Evolutionary conservation across 1,139 yeast species (phyloP), one percentile per base, ranked within the genome.

Genomic region (Debaryomyces robertsiae): DNA sequence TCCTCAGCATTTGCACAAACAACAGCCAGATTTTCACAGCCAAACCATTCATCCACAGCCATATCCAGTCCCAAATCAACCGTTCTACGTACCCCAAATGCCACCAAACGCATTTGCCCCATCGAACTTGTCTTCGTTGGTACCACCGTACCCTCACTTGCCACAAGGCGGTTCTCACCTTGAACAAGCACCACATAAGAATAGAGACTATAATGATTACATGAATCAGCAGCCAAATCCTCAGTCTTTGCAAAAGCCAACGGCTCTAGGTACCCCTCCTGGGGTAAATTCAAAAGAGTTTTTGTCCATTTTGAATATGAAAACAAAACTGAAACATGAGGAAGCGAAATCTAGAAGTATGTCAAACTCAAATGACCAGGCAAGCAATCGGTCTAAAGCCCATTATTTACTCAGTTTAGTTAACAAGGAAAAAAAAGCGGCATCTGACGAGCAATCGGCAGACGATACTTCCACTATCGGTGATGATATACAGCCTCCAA

Each of bases 231-330:
- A 67, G 19, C 81, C 81, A 24, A 67, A 66, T 32, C 73, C 79
- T 3, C 72, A 66, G 15, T 56, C 69, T 4, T 61, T 76, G 31
- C 66, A 67, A 34, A 75, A 68, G 49, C 75, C 77, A 2, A 56
- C 63, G 30, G 59, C 49, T n/a, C 47, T 64, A n/a, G 53, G 61
- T 38, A 61, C 61, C 46, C 58, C 67, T 4, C 61, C 64, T 22
- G 69, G 60, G 40, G 61, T 71, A 1, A 71, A 78, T 46, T 73
- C 82, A 7, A 76, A 71, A 46, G 83, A 79, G 43, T 55, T 81
- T 14, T 63, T 80, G 44, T 74, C 80, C 4, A 67, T 81, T 18
- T 63, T 81, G 48, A 77, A 70, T 28, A 60, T 63, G 25, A 61
- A 58, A 41, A 45, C 47, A 3, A 43, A 50, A 40, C 48, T 36